phyloP scores from a whole-genome alignment of 2,329 filamentous ascomycete genomes.

The Microascus cirrosus region DNA sequence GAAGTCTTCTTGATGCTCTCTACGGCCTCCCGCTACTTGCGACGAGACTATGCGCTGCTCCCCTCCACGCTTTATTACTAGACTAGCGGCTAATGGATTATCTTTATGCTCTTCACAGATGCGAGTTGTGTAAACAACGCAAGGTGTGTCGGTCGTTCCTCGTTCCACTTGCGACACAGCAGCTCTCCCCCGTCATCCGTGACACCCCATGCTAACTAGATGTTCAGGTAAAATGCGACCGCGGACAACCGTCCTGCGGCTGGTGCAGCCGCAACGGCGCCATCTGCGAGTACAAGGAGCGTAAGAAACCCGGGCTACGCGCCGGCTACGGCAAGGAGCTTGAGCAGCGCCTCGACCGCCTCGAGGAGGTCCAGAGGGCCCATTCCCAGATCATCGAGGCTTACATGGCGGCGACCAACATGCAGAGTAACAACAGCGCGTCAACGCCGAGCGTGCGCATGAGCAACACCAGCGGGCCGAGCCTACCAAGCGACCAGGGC shows the following conservation, averaged over 20 bases:
- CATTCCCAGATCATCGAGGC: constrained; percentile 58
- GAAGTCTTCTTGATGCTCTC: too few relatives aligned
- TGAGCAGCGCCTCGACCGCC: constrained; percentile 58
- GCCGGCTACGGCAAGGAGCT: constrained; percentile 63
- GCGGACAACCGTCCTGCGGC: constrained; percentile 60
- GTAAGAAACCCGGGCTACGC: constrained; percentile 54
- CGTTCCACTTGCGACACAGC: background rate
- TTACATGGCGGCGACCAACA: constrained; percentile 27
- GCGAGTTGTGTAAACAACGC: constrained; percentile 70
- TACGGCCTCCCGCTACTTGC: too few relatives aligned
- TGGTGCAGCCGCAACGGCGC: constrained; percentile 57
- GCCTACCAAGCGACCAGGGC: constrained; percentile 42
- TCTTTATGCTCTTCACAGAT: constrained; percentile 29
- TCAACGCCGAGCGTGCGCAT: constrained; percentile 29
- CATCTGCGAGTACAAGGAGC: constrained; percentile 56
- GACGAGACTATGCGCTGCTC: background rate
- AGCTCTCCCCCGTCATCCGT: background rate
- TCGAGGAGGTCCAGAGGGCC: constrained; percentile 54
- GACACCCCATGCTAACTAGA: constrained; percentile 6
- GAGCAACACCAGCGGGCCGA: constrained; percentile 37
- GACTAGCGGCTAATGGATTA: background rate
- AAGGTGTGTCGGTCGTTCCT: constrained; percentile 45
- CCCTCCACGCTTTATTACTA: background rate
- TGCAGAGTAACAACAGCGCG: constrained; percentile 11
- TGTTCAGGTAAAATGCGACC: constrained; percentile 59